Evolutionary conservation across 805 yeast genomes (phyloP).

Genomic region (Candida wancherniae): DNA sequence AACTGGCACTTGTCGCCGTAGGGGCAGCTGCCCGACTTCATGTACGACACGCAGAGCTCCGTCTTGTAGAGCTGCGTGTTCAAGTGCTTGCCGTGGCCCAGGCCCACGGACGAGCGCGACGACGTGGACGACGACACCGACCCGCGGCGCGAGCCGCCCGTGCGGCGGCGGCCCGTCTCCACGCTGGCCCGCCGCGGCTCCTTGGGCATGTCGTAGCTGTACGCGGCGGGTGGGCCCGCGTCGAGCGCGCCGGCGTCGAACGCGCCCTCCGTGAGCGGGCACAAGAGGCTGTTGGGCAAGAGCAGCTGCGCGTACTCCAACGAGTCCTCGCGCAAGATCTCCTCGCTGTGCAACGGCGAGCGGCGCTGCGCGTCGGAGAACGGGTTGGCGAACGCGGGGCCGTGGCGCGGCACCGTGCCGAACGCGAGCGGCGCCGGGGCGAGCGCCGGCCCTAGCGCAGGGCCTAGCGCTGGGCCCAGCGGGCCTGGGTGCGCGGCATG

Average conservation of each 20-base stretch:
- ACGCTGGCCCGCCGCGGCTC: too few relatives aligned
- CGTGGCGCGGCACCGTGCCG: constrained; percentile 1
- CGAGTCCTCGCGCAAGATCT: constrained; percentile 21
- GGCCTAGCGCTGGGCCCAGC: neutral
- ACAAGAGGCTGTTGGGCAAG: constrained; percentile 22
- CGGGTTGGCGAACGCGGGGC: constrained; percentile 1
- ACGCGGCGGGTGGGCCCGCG: too few relatives aligned
- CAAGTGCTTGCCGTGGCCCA: constrained; percentile 16
- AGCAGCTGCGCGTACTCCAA: constrained; percentile 20
- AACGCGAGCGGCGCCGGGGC: neutral
- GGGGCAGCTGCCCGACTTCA: constrained; percentile 67
- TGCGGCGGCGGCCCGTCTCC: too few relatives aligned
- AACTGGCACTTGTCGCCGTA: constrained; percentile 91
- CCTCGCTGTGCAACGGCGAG: constrained; percentile 11
- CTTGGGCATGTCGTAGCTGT: too few relatives aligned
- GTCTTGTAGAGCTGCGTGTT: constrained; percentile 81
- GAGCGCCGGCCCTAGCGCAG: neutral
- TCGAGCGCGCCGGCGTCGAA: constrained; percentile 15
- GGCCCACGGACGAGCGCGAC: constrained; percentile 4
- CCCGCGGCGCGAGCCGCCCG: constrained; percentile 7
- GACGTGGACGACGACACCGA: constrained; percentile 8
- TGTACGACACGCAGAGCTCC: constrained; percentile 78
- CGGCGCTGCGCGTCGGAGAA: too few relatives aligned
- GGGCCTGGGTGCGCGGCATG: constrained; percentile 9
- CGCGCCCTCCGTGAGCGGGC: constrained; percentile 37